These are phyloP conservation scores for Vigna mungo DNA, from an alignment of 306 rosid species.

Conservation along the genomic window DNA sequence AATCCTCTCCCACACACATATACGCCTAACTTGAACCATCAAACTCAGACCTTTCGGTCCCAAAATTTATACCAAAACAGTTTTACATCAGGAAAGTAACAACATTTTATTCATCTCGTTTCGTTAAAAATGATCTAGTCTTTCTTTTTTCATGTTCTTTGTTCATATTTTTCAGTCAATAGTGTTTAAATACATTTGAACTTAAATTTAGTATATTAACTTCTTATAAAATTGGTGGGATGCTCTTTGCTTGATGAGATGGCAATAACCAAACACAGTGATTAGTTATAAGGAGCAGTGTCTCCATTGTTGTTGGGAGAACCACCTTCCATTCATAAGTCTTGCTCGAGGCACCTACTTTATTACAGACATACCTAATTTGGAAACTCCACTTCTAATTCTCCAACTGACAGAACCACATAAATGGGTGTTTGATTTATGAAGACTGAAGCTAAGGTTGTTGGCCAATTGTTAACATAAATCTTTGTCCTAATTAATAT, in stretches of 20 bases:
- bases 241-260: not conserved
- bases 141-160: too few relatives aligned
- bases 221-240: not conserved
- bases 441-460: not conserved
- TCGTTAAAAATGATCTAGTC: too few relatives aligned
- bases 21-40: too few relatives aligned
- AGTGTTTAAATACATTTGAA: too few relatives aligned
- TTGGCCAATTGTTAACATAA: not conserved
- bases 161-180: too few relatives aligned
- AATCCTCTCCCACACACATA: too few relatives aligned
- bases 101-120: too few relatives aligned
- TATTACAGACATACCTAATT: not conserved
- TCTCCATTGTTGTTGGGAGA: too few relatives aligned
- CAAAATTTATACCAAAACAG: too few relatives aligned
- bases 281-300: not conserved
- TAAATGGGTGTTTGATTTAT: not conserved
- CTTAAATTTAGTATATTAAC: too few relatives aligned
- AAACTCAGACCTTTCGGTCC: too few relatives aligned
- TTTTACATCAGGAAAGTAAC: too few relatives aligned
- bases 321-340: not conserved
- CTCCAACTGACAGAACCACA: conserved; percentile 2
- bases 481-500: not conserved
- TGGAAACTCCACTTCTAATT: not conserved
- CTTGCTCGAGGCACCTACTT: not conserved
- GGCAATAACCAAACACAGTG: not conserved